These are phyloP conservation scores for Limonium bicolor DNA, from an alignment of 148 eudicot species.

Conservation along the genomic window DNA sequence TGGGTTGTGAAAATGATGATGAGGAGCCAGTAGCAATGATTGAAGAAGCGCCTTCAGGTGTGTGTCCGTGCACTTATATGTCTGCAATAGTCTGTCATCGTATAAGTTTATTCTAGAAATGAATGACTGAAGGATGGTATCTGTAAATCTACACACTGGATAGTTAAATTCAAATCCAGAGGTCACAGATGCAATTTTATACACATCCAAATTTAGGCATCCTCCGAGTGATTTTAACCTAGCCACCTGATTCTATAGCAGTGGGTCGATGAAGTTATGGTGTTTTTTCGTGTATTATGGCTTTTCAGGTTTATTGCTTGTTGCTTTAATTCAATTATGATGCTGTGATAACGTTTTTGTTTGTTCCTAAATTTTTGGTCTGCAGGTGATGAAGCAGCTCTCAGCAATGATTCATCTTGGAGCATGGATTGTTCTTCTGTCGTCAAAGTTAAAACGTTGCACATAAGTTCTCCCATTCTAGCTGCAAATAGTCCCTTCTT, in stretches of 20 bases:
- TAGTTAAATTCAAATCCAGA: too few relatives aligned
- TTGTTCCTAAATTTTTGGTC: too few relatives aligned
- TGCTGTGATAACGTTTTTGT: too few relatives aligned
- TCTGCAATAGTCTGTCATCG: neutral
- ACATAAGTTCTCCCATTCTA: constrained; percentile 93
- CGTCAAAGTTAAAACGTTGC: constrained; percentile 58
- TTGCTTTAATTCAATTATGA: too few relatives aligned
- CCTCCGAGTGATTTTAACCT: too few relatives aligned
- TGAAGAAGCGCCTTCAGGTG: constrained; percentile 70
- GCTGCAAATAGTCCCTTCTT: constrained; percentile 99
- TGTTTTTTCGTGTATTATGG: too few relatives aligned
- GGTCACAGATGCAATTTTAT: too few relatives aligned
- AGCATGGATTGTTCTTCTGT: constrained; percentile 65
- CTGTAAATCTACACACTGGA: neutral
- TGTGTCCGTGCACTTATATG: neutral
- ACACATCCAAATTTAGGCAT: too few relatives aligned
- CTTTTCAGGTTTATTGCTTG: too few relatives aligned
- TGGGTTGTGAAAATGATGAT: constrained; percentile 51
- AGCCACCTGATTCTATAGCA: too few relatives aligned
- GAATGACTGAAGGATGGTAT: neutral
- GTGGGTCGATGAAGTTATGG: too few relatives aligned
- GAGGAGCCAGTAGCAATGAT: constrained; percentile 67
- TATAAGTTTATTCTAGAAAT: neutral
- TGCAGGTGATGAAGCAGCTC: constrained; percentile 73
- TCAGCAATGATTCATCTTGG: constrained; percentile 73